Conservation (phyloP, 2,329 filamentous ascomycete genomes). For the Aspergillus pseudotamarii region DNA sequence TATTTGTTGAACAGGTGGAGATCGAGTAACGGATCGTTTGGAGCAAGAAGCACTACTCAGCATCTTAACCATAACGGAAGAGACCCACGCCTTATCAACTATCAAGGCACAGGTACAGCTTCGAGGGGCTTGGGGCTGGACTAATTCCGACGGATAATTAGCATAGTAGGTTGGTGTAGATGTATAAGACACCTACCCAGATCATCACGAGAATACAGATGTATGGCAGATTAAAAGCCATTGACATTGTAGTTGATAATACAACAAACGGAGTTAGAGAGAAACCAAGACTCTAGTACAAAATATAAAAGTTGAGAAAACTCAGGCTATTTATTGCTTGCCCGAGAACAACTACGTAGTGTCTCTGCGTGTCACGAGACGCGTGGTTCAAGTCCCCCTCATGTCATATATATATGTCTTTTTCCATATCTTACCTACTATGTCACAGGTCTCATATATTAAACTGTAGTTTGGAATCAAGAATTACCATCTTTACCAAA, state of each 20-base stretch:
- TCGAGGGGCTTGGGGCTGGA: slow-evolving; percentile 11
- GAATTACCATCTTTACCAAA: too few species aligned
- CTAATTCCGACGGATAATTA: background rate
- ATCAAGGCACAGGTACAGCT: slow-evolving; percentile 9
- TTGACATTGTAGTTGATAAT: background rate
- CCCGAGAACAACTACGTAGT: background rate
- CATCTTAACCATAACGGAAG: slow-evolving; percentile 12
- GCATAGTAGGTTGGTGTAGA: background rate
- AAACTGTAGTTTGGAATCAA: too few species aligned
- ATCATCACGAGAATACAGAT: background rate
- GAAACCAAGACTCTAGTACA: too few species aligned
- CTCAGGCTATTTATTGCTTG: background rate
- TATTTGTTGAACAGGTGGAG: slow-evolving; percentile 6
- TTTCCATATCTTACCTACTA: background rate
- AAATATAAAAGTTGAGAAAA: too few species aligned
- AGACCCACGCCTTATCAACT: slow-evolving; percentile 12
- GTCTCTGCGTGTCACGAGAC: background rate
- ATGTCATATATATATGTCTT: background rate
- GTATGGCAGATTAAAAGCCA: background rate
- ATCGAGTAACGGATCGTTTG: slow-evolving; percentile 7
- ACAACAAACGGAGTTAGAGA: background rate
- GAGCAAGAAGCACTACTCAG: slow-evolving; percentile 14
- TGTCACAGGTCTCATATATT: background rate
- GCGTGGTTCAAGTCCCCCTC: background rate
- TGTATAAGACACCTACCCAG: background rate